Conservation (phyloP, 257 asterid species). For the Solanum bukasovii region DNA sequence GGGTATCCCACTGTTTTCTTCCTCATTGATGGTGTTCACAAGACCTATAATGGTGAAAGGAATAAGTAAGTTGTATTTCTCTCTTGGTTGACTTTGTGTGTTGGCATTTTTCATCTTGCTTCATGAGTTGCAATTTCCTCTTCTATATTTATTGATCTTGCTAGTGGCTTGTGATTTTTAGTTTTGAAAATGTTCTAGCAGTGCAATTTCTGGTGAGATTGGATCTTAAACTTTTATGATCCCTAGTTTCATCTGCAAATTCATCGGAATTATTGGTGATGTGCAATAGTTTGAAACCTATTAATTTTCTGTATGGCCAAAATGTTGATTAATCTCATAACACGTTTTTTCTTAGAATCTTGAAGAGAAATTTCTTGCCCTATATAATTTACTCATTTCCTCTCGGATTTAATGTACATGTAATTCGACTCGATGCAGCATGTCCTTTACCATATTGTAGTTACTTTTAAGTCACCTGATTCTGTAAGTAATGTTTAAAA, state of each 20-base stretch:
- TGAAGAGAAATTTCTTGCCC: neutral
- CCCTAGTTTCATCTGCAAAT: neutral
- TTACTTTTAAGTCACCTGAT: neutral
- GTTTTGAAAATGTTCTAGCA: neutral
- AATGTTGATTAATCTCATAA: neutral
- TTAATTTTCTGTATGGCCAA: neutral
- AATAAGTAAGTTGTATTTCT: slow-evolving; percentile 52
- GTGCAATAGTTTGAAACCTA: neutral
- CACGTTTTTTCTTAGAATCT: neutral
- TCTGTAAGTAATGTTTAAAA: neutral
- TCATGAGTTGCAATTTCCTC: neutral
- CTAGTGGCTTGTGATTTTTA: neutral
- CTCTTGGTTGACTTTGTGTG: neutral
- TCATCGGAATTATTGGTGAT: neutral
- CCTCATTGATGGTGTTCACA: slow-evolving; percentile 78
- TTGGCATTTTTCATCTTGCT: neutral
- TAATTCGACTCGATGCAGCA: neutral
- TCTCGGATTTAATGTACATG: neutral
- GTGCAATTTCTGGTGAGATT: neutral
- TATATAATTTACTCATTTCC: neutral
- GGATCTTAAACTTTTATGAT: neutral
- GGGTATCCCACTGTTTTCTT: slow-evolving; percentile 75
- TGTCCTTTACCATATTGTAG: neutral
- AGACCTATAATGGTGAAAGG: slow-evolving; percentile 60
- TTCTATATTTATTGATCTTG: neutral